Conservation (phyloP, 1,284 basidiomycete genomes). For the Rhizoctonia solani region DNA sequence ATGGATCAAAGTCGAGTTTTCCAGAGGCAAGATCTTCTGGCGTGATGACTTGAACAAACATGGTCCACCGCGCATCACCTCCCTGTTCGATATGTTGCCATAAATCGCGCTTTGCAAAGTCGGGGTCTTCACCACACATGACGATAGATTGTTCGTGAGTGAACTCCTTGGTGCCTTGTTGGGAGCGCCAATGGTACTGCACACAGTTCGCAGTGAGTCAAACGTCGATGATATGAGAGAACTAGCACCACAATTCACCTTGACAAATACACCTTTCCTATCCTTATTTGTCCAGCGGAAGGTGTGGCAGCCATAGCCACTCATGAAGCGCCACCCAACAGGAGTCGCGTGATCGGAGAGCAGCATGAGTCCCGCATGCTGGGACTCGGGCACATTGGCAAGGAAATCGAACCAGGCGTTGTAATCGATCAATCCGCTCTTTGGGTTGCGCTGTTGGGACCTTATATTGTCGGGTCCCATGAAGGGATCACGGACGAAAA, state of each 20-base stretch:
- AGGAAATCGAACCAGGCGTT: slow-evolving; percentile 46
- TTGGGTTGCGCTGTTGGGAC: slow-evolving; percentile 46
- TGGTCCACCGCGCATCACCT: slow-evolving; percentile 47
- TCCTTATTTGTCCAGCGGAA: slow-evolving; percentile 78
- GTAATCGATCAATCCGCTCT: slow-evolving; percentile 43
- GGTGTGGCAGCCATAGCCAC: slow-evolving; percentile 94
- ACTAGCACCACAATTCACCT: slow-evolving; percentile 77
- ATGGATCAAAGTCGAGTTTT: slow-evolving; percentile 46
- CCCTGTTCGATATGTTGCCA: slow-evolving; percentile 49
- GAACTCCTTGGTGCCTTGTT: slow-evolving; percentile 41
- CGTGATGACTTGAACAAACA: slow-evolving; percentile 47
- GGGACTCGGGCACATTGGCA: slow-evolving; percentile 57
- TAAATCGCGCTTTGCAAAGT: slow-evolving; percentile 48
- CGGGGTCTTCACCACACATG: slow-evolving; percentile 48
- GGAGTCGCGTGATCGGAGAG: slow-evolving; percentile 93
- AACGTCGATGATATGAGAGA: slow-evolving; percentile 66
- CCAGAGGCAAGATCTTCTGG: slow-evolving; percentile 45
- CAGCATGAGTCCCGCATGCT: slow-evolving; percentile 67
- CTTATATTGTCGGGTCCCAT: slow-evolving; percentile 42
- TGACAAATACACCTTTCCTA: slow-evolving; percentile 80
- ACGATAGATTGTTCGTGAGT: slow-evolving; percentile 47
- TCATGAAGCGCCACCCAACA: slow-evolving; percentile 79
- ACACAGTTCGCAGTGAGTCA: slow-evolving; percentile 29
- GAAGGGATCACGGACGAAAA: slow-evolving; percentile 79
- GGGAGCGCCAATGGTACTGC: slow-evolving; percentile 43